Evolutionary conservation across 441 rosid genomes (phyloP).

Genomic region (Pelargonium cotyledonis): DNA sequence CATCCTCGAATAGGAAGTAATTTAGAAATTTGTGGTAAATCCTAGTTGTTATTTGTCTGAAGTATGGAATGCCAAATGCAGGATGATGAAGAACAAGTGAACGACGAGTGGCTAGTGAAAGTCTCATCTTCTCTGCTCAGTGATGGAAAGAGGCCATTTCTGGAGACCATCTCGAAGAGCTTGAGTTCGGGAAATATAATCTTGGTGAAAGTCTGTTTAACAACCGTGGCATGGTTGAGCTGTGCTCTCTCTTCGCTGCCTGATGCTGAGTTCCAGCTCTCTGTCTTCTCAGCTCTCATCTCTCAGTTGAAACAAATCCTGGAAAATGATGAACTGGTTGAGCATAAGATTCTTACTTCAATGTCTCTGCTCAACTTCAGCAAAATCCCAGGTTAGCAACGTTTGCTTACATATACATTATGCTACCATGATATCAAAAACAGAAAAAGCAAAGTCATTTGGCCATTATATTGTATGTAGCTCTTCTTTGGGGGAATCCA

Average conservation of each 20-base stretch:
- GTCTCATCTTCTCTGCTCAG: slow-evolving; percentile 37
- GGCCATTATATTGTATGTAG: not conserved
- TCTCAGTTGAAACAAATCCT: slow-evolving; percentile 39
- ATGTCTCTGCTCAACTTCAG: slow-evolving; percentile 44
- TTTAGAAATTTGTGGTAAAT: not conserved
- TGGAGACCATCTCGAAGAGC: slow-evolving; percentile 39
- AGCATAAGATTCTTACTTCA: slow-evolving; percentile 48
- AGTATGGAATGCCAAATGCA: slow-evolving; percentile 13
- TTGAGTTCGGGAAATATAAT: slow-evolving; percentile 31
- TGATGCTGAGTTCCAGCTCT: slow-evolving; percentile 30
- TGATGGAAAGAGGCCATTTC: slow-evolving; percentile 30
- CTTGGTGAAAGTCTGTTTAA: slow-evolving; percentile 34
- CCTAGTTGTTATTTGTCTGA: too few species aligned
- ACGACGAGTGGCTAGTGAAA: slow-evolving; percentile 34
- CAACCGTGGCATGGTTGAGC: slow-evolving; percentile 46
- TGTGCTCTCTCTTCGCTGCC: slow-evolving; percentile 32
- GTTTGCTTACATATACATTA: not conserved
- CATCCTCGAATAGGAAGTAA: not conserved
- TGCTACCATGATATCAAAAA: not conserved
- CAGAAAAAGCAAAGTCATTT: too few species aligned
- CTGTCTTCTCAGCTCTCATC: slow-evolving; percentile 37
- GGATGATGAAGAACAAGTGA: slow-evolving; percentile 36
- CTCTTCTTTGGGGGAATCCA: not conserved
- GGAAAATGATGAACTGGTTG: slow-evolving; percentile 28
- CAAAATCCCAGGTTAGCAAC: slow-evolving; percentile 42